Evolutionary conservation across 805 yeast species (phyloP), one percentile per base, ranked within the genome.

Genomic region (Kluyveromyces dobzhanskii): DNA sequence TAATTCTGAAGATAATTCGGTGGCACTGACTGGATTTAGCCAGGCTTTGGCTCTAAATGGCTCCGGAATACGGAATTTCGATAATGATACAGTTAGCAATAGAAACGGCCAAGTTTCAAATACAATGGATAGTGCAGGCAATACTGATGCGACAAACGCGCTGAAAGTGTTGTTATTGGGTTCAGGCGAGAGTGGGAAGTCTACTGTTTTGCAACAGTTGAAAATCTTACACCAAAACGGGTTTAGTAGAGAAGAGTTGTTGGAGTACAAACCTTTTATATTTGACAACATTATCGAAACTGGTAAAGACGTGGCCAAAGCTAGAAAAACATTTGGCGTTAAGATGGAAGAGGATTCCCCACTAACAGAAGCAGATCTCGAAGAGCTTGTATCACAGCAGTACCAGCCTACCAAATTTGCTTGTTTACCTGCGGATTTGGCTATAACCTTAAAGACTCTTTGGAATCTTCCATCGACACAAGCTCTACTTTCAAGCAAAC

Each of bases 261-360:
- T 68, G 39, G 85, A 82, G 48, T 84, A 82, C 60, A 77, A 77
- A 54, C 85, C 90, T 0, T 79, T 85, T 47, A 86, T 88, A 16
- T 84, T 73, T 57, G 77, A 78, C 46, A 88, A 87, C 58, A 64
- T 87, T 16, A 61, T 82, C 43, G 94, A 85, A 40, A 80, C 92
- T 45, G 80, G 85, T 19, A 79, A 78, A 46, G 78, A 77, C 40
- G 61, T 88, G 11, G 69, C 83, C 21, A 75, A 71, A 44, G 94
- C 92, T 0, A 71, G 85, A 34, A 59, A 65, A 38, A 78, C 73
- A 43, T 73, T 74, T 29, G 54, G 51, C 10, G 47, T 60, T 13
- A 44, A 52, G 29, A 45, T 65, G n/a, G 59, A 53, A 27, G 48
- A 51, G n/a, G 60, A 53, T 25, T 59, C 56, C 14, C 54, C 49